Percentiles rank a stretch among this genome's conserved stretches.
phyloP scores from a whole-genome alignment of 2,329 filamentous ascomycete genomes.

The Cyanodermella asteris region DNA sequence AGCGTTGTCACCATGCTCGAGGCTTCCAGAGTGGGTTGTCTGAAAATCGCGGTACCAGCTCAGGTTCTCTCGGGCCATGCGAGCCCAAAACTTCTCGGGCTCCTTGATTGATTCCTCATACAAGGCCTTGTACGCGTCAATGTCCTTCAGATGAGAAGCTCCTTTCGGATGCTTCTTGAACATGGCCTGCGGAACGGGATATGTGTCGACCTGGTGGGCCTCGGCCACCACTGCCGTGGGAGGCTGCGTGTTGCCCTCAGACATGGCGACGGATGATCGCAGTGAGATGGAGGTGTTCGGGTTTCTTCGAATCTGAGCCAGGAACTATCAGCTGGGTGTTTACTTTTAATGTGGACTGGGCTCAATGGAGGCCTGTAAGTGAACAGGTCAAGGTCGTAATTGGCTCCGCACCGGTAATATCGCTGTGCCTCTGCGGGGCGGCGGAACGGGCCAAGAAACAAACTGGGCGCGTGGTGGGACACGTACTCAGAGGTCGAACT shows the following conservation, averaged over 20 bases:
- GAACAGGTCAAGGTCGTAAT: no score
- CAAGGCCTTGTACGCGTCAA: constrained; percentile 41
- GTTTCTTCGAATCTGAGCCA: no score
- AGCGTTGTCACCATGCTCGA: constrained; percentile 60
- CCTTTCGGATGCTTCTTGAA: constrained; percentile 15
- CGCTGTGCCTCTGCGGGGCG: no score
- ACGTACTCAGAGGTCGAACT: no score
- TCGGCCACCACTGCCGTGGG: constrained; percentile 16
- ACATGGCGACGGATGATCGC: constrained; percentile 8
- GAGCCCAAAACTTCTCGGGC: constrained; percentile 77
- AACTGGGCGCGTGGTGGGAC: no score
- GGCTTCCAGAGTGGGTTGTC: constrained; percentile 59
- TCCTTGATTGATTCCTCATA: constrained; percentile 73
- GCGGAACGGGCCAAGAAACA: no score
- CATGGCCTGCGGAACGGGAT: constrained; percentile 31
- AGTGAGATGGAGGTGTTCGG: no score
- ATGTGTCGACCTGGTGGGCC: constrained; percentile 18
- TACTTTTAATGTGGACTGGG: no score
- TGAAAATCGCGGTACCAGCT: constrained; percentile 83
- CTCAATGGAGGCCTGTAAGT: no score
- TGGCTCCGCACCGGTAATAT: no score
- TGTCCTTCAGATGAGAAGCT: constrained; percentile 29
- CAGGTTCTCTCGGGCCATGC: constrained; percentile 66
- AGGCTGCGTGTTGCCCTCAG: constrained; percentile 9
- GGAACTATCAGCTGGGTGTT: no score